Evolutionary conservation across 345 rosid species (phyloP).

Genomic region (Leavenworthia alabamica): DNA sequence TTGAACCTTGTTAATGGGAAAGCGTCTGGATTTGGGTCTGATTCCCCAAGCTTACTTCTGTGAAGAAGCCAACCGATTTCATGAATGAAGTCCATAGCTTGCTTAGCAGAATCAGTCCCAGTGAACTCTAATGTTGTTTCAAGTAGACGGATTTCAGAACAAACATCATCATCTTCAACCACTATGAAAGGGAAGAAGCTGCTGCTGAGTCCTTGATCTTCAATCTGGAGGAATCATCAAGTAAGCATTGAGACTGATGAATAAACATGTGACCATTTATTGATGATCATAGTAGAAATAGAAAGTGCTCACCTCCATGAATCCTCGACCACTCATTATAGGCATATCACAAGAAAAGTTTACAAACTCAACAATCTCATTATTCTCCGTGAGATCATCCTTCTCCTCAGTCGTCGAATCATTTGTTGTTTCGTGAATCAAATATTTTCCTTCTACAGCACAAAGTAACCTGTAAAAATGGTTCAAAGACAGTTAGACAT

Average conservation of each 20-base stretch:
- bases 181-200: conserved; percentile 88
- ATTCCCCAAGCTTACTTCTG: conserved; percentile 63
- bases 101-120: conserved; percentile 59
- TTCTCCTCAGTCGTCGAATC: conserved; percentile 39
- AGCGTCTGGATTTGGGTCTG: conserved; percentile 55
- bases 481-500: conserved; percentile 3
- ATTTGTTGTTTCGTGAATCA: conserved; percentile 50
- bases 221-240: conserved; percentile 56
- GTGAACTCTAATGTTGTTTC: conserved; percentile 57
- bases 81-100: conserved; percentile 86
- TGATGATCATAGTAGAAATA: conserved; percentile 7
- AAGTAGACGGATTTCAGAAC: conserved; percentile 78
- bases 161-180: conserved; percentile 77
- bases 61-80: conserved; percentile 98
- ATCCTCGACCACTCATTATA: conserved; percentile 65
- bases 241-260: conserved; percentile 14
- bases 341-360: conserved; percentile 70
- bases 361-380: conserved; percentile 50
- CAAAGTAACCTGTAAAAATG: conserved; percentile 63
- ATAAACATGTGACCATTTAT: conserved; percentile 6
- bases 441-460: conserved; percentile 83
- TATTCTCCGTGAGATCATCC: conserved; percentile 38
- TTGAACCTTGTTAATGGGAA: conserved; percentile 71
- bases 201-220: conserved; percentile 78
- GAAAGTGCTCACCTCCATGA: conserved; percentile 68